Conservation (phyloP, 2,329 filamentous ascomycete species). For the Neonectria sp. region DNA sequence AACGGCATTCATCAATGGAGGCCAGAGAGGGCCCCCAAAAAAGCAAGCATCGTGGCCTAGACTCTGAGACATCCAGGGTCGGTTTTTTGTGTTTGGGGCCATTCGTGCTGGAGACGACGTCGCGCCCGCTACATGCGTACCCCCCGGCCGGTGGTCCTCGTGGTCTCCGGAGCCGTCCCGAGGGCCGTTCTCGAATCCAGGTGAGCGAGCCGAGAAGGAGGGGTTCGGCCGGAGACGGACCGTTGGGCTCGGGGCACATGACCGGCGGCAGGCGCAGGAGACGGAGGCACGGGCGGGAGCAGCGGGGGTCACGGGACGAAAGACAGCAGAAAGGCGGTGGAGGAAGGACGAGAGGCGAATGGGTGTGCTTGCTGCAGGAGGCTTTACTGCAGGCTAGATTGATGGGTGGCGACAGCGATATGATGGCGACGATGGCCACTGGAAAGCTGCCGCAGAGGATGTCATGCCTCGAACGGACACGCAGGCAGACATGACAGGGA, state of each 20-base stretch:
- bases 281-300: slow-evolving; percentile 28
- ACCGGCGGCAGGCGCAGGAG: slow-evolving; percentile 36
- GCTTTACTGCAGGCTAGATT: background rate
- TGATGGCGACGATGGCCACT: background rate
- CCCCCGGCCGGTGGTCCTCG: background rate
- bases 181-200: background rate
- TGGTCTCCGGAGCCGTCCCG: background rate
- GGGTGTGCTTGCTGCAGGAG: slow-evolving; percentile 8
- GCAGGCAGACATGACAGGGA: background rate
- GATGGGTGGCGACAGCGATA: background rate
- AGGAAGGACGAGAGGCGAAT: slow-evolving; percentile 23
- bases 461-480: background rate
- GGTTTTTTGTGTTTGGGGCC: background rate
- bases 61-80: slow-evolving; percentile 12
- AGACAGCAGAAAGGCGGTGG: slow-evolving; percentile 40
- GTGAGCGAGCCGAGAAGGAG: slow-evolving; percentile 22
- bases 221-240: slow-evolving; percentile 16
- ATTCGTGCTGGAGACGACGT: background rate
- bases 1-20: background rate
- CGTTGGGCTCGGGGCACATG: slow-evolving; percentile 38
- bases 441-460: slow-evolving; percentile 19
- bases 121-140: background rate
- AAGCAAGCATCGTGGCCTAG: slow-evolving; percentile 18
- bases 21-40: slow-evolving; percentile 9
- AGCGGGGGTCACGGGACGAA: slow-evolving; percentile 35